Evolutionary conservation across 352 stramenopile genomes (phyloP).

Genomic region (Phytophthora constricta): DNA sequence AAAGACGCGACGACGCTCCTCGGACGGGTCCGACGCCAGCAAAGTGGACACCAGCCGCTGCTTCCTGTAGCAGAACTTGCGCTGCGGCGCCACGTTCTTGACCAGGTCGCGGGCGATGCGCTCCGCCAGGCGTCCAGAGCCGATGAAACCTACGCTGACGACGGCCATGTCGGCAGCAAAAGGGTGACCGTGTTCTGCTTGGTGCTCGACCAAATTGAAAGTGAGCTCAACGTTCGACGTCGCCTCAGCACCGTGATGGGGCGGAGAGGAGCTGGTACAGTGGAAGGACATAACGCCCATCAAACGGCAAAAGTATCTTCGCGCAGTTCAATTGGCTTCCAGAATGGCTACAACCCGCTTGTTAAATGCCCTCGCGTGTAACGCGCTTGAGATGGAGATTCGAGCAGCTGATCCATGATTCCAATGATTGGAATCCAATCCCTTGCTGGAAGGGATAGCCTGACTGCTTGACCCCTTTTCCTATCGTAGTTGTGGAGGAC

Average conservation of each 20-base stretch:
- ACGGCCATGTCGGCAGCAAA: constrained; percentile 38
- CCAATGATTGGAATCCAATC: too few relatives aligned
- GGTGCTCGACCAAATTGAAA: constrained; percentile 15
- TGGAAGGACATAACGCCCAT: not conserved
- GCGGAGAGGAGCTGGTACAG: too few relatives aligned
- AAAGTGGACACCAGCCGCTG: constrained; percentile 75
- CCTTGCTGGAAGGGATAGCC: too few relatives aligned
- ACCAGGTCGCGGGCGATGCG: constrained; percentile 65
- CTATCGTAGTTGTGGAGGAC: too few relatives aligned
- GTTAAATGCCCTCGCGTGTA: not conserved
- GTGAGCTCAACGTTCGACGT: constrained; percentile 7
- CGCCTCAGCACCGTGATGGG: not conserved
- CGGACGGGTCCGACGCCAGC: constrained; percentile 65
- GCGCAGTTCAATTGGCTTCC: too few relatives aligned
- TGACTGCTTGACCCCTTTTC: too few relatives aligned
- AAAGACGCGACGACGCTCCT: constrained; percentile 66
- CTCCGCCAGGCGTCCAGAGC: constrained; percentile 70
- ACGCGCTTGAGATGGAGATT: too few relatives aligned
- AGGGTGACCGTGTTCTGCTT: not conserved
- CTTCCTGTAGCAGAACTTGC: constrained; percentile 78
- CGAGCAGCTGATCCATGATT: too few relatives aligned
- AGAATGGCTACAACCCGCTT: not conserved
- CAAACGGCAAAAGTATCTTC: not conserved
- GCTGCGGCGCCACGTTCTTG: constrained; percentile 64
- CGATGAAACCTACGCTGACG: constrained; percentile 77